Percentiles rank a stretch among this genome's conserved stretches.
phyloP scores from a whole-genome alignment of 2,329 filamentous ascomycete genomes.

The Pseudogymnoascus sp. region DNA sequence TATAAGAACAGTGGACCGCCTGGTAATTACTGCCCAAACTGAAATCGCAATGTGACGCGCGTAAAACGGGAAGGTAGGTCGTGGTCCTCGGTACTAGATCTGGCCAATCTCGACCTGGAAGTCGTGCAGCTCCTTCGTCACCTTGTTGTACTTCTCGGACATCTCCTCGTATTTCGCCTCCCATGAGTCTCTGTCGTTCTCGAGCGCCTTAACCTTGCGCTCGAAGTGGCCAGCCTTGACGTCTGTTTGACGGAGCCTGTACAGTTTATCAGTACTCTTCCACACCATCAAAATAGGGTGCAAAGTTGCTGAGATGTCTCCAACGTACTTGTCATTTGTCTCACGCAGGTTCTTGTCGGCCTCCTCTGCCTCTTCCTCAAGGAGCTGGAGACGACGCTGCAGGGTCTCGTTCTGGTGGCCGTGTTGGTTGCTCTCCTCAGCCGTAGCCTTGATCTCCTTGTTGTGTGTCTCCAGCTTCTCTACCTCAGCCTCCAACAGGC shows the following conservation, averaged over 20 bases:
- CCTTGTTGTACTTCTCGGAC: constrained; percentile 73
- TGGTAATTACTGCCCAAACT: constrained; percentile 3
- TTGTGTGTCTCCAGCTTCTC: constrained; percentile 83
- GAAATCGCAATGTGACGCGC: constrained; percentile 8
- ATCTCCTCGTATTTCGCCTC: constrained; percentile 98
- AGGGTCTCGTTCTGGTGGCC: constrained; percentile 87
- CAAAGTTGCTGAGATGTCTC: constrained; percentile 8
- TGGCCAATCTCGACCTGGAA: constrained; percentile 88
- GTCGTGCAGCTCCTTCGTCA: constrained; percentile 86
- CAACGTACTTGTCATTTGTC: constrained; percentile 91
- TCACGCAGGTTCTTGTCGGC: constrained; percentile 94
- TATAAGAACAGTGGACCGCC: constrained; percentile 3
- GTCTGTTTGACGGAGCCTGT: constrained; percentile 94
- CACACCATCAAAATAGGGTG: constrained; percentile 9
- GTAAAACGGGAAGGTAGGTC: not conserved
- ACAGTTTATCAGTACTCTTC: constrained; percentile 11
- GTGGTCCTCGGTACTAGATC: constrained; percentile 50
- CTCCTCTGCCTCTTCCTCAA: constrained; percentile 96
- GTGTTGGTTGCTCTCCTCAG: constrained; percentile 72
- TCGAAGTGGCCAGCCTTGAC: constrained; percentile 99
- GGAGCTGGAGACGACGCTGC: constrained; percentile 83
- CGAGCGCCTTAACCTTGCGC: constrained; percentile 96
- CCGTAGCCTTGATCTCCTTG: constrained; percentile 80
- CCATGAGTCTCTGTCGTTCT: constrained; percentile 86
- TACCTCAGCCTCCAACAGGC: constrained; percentile 78